phyloP scores from a whole-genome alignment of 768 basidiomycete species.

The Rhodocollybia butyracea region DNA sequence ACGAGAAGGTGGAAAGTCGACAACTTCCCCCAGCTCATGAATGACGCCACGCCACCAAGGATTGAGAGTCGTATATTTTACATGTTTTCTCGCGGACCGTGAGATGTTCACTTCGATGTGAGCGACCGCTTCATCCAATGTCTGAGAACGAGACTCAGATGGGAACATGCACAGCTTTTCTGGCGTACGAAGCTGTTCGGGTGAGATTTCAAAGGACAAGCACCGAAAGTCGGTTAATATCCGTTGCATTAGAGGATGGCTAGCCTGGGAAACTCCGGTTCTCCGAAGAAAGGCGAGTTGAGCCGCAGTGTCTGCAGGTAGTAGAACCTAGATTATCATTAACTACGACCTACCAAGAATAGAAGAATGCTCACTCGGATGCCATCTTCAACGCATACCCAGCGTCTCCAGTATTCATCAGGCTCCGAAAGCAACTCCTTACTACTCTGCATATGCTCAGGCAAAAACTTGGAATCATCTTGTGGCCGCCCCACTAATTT shows the following conservation, averaged over 20 bases:
- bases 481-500: constrained; percentile 3
- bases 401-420: constrained; percentile 5
- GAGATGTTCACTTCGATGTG: constrained; percentile 3
- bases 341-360: neutral
- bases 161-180: neutral
- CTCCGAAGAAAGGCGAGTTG: neutral
- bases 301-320: constrained; percentile 1
- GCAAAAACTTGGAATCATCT: neutral
- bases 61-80: neutral
- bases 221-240: neutral
- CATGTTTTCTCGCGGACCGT: constrained; percentile 1
- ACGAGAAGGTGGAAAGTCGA: neutral
- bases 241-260: neutral
- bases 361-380: neutral
- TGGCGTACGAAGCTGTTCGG: neutral
- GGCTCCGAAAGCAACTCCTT: neutral
- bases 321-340: neutral
- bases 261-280: neutral
- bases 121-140: constrained; percentile 6
- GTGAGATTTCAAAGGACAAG: neutral
- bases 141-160: neutral
- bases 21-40: neutral
- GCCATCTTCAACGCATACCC: neutral
- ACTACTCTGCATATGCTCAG: neutral
- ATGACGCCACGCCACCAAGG: constrained; percentile 2